Percentiles rank a stretch among this genome's conserved stretches.
These are phyloP conservation scores for Solanum bulbocastanum DNA, from an alignment of 257 asterid genomes.

Conservation along the genomic window DNA sequence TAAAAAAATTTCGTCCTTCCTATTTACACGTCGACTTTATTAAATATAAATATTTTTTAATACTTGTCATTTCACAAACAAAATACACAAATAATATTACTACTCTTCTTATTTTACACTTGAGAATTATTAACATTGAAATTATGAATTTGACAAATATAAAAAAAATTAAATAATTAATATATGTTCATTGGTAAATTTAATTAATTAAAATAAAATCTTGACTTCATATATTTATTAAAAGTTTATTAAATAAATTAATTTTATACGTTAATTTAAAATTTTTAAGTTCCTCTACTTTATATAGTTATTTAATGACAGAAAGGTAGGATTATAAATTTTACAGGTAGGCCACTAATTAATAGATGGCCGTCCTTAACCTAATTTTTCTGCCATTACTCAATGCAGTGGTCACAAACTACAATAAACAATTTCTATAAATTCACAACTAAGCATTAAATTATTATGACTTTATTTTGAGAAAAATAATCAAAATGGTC, in stretches of 20 bases:
- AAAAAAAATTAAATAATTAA: no score
- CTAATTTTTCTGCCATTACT: not conserved
- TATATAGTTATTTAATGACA: not conserved
- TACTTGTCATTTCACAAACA: no score
- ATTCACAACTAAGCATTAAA: not conserved
- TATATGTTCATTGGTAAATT: no score
- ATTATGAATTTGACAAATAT: not conserved
- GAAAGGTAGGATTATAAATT: not conserved
- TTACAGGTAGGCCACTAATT: not conserved
- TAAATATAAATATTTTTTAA: no score
- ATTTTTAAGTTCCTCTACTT: not conserved
- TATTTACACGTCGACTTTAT: not conserved
- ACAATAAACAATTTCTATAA: not conserved
- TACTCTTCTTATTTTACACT: not conserved
- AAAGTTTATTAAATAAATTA: not conserved
- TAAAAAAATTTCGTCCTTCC: not conserved
- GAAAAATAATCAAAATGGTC: not conserved
- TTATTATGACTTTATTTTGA: not conserved
- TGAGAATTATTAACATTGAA: not conserved
- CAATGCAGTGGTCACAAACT: not conserved
- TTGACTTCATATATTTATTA: not conserved
- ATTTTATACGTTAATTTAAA: not conserved
- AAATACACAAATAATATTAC: not conserved
- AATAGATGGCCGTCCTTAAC: not conserved
- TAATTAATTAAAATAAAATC: no score